These are phyloP conservation scores for Pilasporangium apinafurcum DNA, from an alignment of 352 stramenopile species.

Conservation along the genomic window DNA sequence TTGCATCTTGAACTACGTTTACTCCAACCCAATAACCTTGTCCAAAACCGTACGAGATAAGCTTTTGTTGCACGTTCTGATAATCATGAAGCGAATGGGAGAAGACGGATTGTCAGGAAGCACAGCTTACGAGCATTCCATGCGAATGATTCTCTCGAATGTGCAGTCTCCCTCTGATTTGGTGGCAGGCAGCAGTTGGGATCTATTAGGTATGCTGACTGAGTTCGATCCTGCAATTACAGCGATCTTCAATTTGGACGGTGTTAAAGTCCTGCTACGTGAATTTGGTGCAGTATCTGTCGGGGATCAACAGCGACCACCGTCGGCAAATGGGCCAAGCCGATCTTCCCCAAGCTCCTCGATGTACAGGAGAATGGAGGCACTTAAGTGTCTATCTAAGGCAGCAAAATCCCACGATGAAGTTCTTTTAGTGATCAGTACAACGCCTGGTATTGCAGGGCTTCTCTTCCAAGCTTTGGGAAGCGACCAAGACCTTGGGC, in stretches of 20 bases:
- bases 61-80: slow-evolving; percentile 41
- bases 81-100: slow-evolving; percentile 49
- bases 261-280: slow-evolving; percentile 40
- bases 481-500: neutral
- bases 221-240: slow-evolving; percentile 52
- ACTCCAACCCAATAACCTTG: slow-evolving; percentile 24
- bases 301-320: neutral
- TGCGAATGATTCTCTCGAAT: slow-evolving; percentile 47
- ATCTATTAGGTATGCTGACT: slow-evolving; percentile 41
- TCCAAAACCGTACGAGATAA: slow-evolving; percentile 21
- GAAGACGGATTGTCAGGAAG: slow-evolving; percentile 39
- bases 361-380: slow-evolving; percentile 32
- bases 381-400: slow-evolving; percentile 66
- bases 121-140: slow-evolving; percentile 42
- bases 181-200: slow-evolving; percentile 39
- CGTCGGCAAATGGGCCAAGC: slow-evolving; percentile 7
- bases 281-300: slow-evolving; percentile 22
- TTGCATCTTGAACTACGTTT: slow-evolving; percentile 32
- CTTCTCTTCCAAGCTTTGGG: slow-evolving; percentile 37
- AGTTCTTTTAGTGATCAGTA: slow-evolving; percentile 59
- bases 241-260: slow-evolving; percentile 59
- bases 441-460: slow-evolving; percentile 23
- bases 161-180: slow-evolving; percentile 20
- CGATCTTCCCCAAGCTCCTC: neutral
- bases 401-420: slow-evolving; percentile 45